Conservation (phyloP, 257 asterid species). For the Lycium ferocissimum region DNA sequence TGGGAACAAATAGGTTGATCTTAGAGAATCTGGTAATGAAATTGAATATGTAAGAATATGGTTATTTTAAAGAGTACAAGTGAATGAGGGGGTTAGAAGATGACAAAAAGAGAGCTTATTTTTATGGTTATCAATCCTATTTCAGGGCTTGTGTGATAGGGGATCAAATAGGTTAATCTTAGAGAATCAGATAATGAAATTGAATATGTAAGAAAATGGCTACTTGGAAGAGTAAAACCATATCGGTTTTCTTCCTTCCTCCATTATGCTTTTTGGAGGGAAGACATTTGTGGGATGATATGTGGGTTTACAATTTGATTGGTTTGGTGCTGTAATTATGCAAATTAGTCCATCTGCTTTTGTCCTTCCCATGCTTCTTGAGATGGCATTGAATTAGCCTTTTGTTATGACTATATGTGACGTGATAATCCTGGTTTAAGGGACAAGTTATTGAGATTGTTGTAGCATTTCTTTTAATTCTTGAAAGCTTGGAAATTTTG, state of each 20-base stretch:
- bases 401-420: not conserved
- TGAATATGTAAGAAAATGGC: not conserved
- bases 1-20: not conserved
- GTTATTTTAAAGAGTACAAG: no score
- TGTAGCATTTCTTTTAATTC: not conserved
- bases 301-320: not conserved
- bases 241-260: not conserved
- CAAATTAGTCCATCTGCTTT: not conserved
- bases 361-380: not conserved
- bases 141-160: not conserved
- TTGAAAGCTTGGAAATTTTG: constrained; percentile 5
- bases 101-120: not conserved
- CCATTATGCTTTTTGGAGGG: not conserved
- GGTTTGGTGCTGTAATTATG: not conserved
- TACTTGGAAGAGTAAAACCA: not conserved
- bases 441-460: not conserved
- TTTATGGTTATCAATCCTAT: not conserved
- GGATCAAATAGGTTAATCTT: not conserved
- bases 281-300: not conserved
- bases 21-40: constrained; percentile 21
- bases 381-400: not conserved
- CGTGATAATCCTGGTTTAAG: not conserved
- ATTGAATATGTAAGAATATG: not conserved
- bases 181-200: constrained; percentile 14
- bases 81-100: not conserved